phyloP scores from a whole-genome alignment of 2,329 filamentous ascomycete species.

The Pseudogymnoascus sp. region DNA sequence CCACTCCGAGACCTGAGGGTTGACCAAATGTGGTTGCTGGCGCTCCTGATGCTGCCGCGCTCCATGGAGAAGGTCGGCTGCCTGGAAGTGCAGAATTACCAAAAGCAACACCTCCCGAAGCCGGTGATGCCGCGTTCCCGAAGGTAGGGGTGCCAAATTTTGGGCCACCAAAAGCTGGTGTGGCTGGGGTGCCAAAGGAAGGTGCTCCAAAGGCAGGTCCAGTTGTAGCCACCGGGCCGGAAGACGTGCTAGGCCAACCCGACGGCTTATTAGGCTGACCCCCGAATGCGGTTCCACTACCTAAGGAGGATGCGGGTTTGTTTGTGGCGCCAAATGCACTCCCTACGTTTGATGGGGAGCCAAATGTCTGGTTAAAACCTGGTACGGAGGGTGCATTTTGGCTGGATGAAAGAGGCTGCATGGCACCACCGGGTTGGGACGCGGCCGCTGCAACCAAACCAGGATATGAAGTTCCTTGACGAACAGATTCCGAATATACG shows the following conservation, averaged over 20 bases:
- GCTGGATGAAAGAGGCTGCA: conserved; percentile 18
- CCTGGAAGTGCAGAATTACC: conserved; percentile 37
- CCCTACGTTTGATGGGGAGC: not conserved
- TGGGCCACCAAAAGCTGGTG: conserved; percentile 28
- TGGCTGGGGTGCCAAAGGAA: conserved; percentile 30
- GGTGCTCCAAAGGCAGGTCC: conserved; percentile 21
- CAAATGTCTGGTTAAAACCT: conserved; percentile 19
- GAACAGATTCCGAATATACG: conserved; percentile 81
- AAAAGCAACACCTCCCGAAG: conserved; percentile 17
- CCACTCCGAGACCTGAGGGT: conserved; percentile 40
- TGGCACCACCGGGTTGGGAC: conserved; percentile 21
- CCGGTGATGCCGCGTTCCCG: conserved; percentile 40
- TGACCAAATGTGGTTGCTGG: conserved; percentile 47
- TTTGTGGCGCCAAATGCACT: conserved; percentile 12
- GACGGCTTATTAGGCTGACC: conserved; percentile 14
- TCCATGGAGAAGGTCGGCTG: conserved; percentile 50
- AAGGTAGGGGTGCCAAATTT: conserved; percentile 39
- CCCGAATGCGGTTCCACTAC: conserved; percentile 39
- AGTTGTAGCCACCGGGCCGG: conserved; percentile 16
- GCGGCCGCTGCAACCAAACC: conserved; percentile 53
- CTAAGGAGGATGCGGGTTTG: conserved; percentile 30
- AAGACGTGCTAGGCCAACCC: conserved; percentile 42
- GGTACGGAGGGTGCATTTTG: conserved; percentile 28
- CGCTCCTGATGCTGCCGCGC: conserved; percentile 27
- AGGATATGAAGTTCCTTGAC: conserved; percentile 64